Conservation (phyloP, 192 early-diverging fungal genomes). For the Podila minutissima region DNA sequence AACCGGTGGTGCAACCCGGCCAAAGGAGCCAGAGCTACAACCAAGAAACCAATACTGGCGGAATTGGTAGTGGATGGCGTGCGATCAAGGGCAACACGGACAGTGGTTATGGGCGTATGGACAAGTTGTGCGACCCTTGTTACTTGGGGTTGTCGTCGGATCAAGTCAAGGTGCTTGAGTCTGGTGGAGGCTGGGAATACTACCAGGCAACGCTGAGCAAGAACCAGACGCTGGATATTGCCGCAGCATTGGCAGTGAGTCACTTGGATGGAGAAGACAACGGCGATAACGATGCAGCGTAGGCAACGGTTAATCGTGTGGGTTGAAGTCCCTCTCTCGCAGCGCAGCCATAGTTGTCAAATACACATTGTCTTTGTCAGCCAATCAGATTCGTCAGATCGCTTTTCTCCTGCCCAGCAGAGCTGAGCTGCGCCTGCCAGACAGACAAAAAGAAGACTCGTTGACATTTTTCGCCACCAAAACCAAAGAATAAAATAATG, state of each 20-base stretch:
- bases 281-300: not conserved
- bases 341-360: no score
- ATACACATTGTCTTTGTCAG: no score
- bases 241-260: conserved; percentile 25
- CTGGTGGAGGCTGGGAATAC: conserved; percentile 49
- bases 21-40: conserved; percentile 30
- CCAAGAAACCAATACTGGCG: not conserved
- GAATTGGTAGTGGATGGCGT: conserved; percentile 30
- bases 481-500: no score
- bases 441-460: no score
- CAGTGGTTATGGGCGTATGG: conserved; percentile 34
- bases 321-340: no score
- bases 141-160: conserved; percentile 38
- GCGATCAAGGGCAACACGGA: conserved; percentile 32
- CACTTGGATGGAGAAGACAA: not conserved
- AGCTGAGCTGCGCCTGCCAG: no score
- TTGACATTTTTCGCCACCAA: no score
- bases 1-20: not conserved
- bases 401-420: no score
- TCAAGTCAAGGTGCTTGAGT: conserved; percentile 39
- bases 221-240: conserved; percentile 22
- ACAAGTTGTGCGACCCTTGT: conserved; percentile 47
- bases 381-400: no score
- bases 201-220: conserved; percentile 42
- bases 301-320: not conserved